Evolutionary conservation across 78 protist genomes (phyloP).

Genomic region (Fonticula alba): DNA sequence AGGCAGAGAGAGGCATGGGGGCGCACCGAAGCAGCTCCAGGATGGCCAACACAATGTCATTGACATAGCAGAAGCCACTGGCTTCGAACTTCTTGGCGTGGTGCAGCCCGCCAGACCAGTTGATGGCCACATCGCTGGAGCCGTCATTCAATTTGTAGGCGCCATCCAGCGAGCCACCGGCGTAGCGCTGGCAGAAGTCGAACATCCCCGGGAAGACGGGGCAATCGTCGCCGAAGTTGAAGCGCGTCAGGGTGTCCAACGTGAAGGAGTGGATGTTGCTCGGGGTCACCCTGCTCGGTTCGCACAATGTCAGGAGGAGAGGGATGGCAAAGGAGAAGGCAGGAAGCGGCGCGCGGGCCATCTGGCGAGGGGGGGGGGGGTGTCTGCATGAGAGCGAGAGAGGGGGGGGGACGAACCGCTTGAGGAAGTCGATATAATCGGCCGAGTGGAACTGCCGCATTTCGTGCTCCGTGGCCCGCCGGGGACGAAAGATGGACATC

Average conservation of each 20-base stretch:
- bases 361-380: background rate
- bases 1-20: background rate
- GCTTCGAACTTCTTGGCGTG: constrained; percentile 94
- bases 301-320: background rate
- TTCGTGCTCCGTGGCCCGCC: constrained; percentile 54
- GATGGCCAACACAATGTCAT: constrained; percentile 93
- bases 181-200: constrained; percentile 65
- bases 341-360: background rate
- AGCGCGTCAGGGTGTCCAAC: constrained; percentile 17
- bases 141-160: too few relatives aligned
- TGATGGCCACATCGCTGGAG: constrained; percentile 87
- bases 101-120: constrained; percentile 97
- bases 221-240: constrained; percentile 89
- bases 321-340: background rate
- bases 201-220: constrained; percentile 94
- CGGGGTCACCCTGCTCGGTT: constrained; percentile 38
- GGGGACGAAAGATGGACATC: constrained; percentile 58
- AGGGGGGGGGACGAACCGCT: background rate
- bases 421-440: constrained; percentile 83
- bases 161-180: constrained; percentile 92
- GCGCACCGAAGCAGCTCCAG: constrained; percentile 72
- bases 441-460: constrained; percentile 80
- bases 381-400: too few relatives aligned
- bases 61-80: constrained; percentile 93
- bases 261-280: constrained; percentile 27